Evolutionary conservation across 805 yeast genomes (phyloP).

Genomic region (Saturnispora kantuleensis): DNA sequence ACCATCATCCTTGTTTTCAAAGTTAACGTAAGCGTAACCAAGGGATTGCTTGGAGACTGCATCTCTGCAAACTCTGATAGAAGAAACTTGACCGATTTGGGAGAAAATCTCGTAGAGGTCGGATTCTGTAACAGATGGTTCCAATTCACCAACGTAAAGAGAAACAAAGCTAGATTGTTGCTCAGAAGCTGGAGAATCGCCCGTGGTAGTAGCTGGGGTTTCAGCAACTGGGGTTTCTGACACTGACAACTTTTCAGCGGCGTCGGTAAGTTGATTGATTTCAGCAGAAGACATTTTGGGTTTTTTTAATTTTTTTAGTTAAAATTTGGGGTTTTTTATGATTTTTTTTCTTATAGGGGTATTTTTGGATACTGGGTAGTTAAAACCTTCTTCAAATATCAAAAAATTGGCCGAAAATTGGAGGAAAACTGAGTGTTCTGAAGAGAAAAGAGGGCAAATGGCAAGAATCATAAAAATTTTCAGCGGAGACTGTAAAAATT

Average conservation of each 20-base stretch:
- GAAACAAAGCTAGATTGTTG: constrained; percentile 61
- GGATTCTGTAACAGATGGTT: constrained; percentile 88
- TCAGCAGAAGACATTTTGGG: constrained; percentile 27
- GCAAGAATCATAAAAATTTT: neutral
- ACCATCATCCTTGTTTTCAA: constrained; percentile 80
- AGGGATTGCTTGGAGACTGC: constrained; percentile 93
- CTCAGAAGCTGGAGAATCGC: constrained; percentile 26
- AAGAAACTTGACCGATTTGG: constrained; percentile 88
- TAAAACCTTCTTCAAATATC: too few relatives aligned
- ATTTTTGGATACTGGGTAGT: neutral
- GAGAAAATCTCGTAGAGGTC: constrained; percentile 89
- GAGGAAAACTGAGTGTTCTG: constrained; percentile 7
- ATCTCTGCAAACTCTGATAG: constrained; percentile 98
- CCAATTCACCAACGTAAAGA: constrained; percentile 95
- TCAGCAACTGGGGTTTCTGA: constrained; percentile 23
- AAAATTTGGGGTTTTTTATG: constrained; percentile 8
- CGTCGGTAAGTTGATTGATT: constrained; percentile 27
- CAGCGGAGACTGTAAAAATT: too few relatives aligned
- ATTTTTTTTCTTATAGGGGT: constrained; percentile 11
- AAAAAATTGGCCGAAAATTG: neutral
- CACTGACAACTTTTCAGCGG: constrained; percentile 27
- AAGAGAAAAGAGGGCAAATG: neutral
- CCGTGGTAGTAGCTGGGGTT: constrained; percentile 26
- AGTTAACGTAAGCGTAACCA: constrained; percentile 98
- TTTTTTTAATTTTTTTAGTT: constrained; percentile 13